These are phyloP conservation scores for Trifolium subterraneum DNA, from an alignment of 306 rosid species.

Conservation along the genomic window DNA sequence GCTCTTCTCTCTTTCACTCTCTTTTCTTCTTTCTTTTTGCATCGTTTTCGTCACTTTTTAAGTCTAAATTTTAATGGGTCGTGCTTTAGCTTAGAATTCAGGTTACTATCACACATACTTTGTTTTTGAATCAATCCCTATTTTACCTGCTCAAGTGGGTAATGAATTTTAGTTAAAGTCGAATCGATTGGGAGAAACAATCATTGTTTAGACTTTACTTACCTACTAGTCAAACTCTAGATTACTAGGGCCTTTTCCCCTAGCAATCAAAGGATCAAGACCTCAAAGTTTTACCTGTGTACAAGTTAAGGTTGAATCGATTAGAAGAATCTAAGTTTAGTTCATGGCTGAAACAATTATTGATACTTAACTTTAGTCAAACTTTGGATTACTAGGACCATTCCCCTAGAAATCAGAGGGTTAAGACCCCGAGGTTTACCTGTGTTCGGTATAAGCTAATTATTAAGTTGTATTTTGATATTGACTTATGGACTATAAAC, in stretches of 20 bases:
- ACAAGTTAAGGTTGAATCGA: background rate
- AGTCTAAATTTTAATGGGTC: no score
- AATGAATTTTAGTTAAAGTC: background rate
- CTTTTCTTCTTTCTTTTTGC: background rate
- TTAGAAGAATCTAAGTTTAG: no score
- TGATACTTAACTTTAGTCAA: no score
- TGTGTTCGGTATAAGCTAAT: background rate
- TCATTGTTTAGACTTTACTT: no score
- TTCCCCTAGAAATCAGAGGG: background rate
- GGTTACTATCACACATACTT: no score
- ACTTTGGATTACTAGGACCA: no score
- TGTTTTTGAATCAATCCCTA: background rate
- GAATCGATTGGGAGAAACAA: background rate
- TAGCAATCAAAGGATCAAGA: background rate
- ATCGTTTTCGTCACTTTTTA: no score
- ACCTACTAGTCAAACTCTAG: no score
- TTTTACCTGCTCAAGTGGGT: background rate
- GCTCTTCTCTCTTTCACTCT: constrained; percentile 3
- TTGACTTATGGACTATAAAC: constrained; percentile 2
- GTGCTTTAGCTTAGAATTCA: no score
- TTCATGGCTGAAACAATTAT: no score
- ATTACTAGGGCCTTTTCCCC: no score
- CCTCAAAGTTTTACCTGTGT: background rate
- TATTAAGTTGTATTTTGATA: constrained; percentile 8
- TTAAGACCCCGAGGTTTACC: background rate